Evolutionary conservation across 1,139 yeast species (phyloP), one percentile per base, ranked within the genome.

Genomic region (Yamadazyma epiphylla): DNA sequence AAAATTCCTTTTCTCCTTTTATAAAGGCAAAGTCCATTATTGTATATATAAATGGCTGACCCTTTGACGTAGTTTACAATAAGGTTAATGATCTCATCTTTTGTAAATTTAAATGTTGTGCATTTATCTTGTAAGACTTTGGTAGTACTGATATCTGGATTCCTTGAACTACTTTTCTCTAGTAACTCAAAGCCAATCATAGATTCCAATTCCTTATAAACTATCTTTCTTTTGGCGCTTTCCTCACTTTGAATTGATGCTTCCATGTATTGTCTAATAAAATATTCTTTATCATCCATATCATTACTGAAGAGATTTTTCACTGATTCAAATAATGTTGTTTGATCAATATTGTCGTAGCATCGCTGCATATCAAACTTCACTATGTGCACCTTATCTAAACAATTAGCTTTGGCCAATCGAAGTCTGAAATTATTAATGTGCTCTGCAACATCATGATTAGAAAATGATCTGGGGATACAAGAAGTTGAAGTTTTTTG

Each of bases 331-430:
- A 65, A 38, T 1, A 82, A 70, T 33, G 62, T 61, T 0, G 49
- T 46, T 26, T 74, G 75, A 5, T 87, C 80, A 13, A 89, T 63
- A 4, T 80, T 74, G 46, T 91, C 97, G 49, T 80, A 91, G 35
- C 96, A 88, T 11, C 80, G 71, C 34, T 70, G 69, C 48, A 86
- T 77, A 50, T 91, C 98, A 48, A 87, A 83, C 44, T 85, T 86
- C 21, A 82, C 62, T 24, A 74, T 70, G 46, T 62, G 73, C 1
- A 81, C 45, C 8, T 45, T 34, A 0, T 77, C 77, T 1, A 70
- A 43, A 23, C 43, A 42, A 23, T 45, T 37, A 5, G 43, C 38
- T 2, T 31, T 11, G 1, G 48, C 9, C 1, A 66, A 32, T 1
- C 23, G 22, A 3, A 35, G 28, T 39, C 46, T 45, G 28, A 41